Conservation (phyloP, 208 protist species). For the Phytomonas serpens region DNA sequence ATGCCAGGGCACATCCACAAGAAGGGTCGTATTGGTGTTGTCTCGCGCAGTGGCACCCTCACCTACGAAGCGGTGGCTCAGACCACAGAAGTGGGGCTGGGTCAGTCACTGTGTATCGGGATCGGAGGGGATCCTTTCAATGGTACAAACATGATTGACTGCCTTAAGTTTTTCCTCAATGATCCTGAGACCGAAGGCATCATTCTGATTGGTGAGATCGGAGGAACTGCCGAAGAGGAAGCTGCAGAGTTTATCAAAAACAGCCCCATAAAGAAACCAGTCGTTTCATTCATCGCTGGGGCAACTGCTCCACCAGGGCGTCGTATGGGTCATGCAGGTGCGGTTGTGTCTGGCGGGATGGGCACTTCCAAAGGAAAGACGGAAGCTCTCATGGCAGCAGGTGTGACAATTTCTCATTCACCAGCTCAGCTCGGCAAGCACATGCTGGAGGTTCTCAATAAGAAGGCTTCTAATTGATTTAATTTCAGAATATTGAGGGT, state of each 20-base stretch:
- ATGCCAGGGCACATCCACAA: constrained; percentile 99
- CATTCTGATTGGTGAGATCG: constrained; percentile 99
- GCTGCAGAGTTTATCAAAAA: constrained; percentile 96
- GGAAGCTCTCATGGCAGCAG: constrained; percentile 84
- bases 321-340: constrained; percentile 97
- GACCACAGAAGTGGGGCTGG: constrained; percentile 94
- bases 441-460: constrained; percentile 80
- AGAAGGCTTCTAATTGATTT: constrained; percentile 22
- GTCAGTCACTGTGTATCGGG: constrained; percentile 96
- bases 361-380: constrained; percentile 97
- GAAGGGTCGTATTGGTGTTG: constrained; percentile 97
- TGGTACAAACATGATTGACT: constrained; percentile 99
- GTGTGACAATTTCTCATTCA: constrained; percentile 88
- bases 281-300: constrained; percentile 98
- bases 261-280: constrained; percentile 92
- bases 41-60: constrained; percentile 98
- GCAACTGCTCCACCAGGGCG: constrained; percentile 96
- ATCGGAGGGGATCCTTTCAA: constrained; percentile 99
- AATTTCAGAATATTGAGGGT: not conserved
- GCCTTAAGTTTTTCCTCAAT: constrained; percentile 94
- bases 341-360: constrained; percentile 94
- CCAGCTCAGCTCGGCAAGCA: constrained; percentile 92
- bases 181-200: constrained; percentile 97
- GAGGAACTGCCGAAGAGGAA: constrained; percentile 97
- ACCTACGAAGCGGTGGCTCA: constrained; percentile 99